Base-by-base conservation (phyloP, 176 grass and related monocot species). In the Phoenix dactylifera region DNA sequence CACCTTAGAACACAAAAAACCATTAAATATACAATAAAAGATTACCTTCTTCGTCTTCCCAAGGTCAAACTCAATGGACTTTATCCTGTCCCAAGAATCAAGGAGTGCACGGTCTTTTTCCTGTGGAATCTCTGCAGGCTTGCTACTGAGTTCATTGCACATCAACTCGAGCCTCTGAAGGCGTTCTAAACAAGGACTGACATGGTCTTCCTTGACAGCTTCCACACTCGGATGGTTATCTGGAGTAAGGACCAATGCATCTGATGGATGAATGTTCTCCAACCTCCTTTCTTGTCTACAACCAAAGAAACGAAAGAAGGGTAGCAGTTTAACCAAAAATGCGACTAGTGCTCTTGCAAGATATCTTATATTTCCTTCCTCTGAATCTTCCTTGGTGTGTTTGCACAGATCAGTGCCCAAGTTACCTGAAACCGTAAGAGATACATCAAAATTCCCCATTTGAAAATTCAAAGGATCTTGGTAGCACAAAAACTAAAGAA, bases 81-180 rank as follows among this genome's bases (percentile, higher is more conserved):
- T 86, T 63, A 99, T 99, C 64, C 94, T 81, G 59, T 99, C 88
- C 1, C 92, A 86, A 7, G 94, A 93, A 57, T 79, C 84, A 3
- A 89, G 23, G 6, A 99, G 56, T 0, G 80, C 57, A 22, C 30
- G 64, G 15, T 99, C 94, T 64, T 99, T 86, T 55, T 99, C 94
- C 52, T 64, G 52, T 3, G 88, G 88, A 18, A 95, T 82, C 49
- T 85, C 75, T 26, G 85, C 76, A 17, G 82, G 82, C 30, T 77
- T 93, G 26, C 58, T 77, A 67, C 72, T 81, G 18, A 99, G 84
- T 64, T 89, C 79, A 57, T 83, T 81, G 73, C 81, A 89, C 49
- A 86, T 4, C 5, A 57, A 77, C 22, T 99, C 88, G 0, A 99
- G 85, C 57, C 60, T 82, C 62, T 93, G 77, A 15, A 99, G 77